phyloP scores from a whole-genome alignment of 192 early-diverging fungal species.

The Coemansia sp. region DNA sequence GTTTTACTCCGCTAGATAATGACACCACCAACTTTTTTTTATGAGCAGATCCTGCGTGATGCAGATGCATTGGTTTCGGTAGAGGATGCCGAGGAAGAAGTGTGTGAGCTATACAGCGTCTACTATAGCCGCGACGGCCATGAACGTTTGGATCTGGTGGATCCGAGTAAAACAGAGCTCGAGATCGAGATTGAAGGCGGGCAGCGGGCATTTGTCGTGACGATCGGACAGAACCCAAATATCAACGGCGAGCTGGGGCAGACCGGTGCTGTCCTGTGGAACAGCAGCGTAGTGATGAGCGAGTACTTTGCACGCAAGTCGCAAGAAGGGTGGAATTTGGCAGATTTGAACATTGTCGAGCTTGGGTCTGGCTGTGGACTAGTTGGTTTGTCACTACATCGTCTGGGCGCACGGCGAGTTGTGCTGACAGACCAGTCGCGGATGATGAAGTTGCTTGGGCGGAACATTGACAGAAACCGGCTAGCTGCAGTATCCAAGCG shows the following conservation, averaged over 20 bases:
- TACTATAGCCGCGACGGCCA: conserved; percentile 26
- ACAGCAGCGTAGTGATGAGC: conserved; percentile 43
- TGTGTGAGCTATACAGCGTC: conserved; percentile 47
- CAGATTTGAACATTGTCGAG: conserved; percentile 18
- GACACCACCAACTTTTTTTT: conserved; percentile 4
- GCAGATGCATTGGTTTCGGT: conserved; percentile 9
- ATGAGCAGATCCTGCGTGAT: conserved; percentile 8
- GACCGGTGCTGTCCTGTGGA: conserved; percentile 50
- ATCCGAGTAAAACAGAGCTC: conserved; percentile 15
- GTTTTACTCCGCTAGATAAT: neutral
- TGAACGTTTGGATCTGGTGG: conserved; percentile 17
- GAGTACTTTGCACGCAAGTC: conserved; percentile 20
- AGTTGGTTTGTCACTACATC: conserved; percentile 35
- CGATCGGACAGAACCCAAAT: conserved; percentile 40
- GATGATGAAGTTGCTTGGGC: conserved; percentile 27
- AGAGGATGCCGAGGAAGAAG: conserved; percentile 33
- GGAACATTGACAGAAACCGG: conserved; percentile 21
- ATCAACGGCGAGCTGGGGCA: conserved; percentile 43
- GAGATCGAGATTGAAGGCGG: conserved; percentile 35
- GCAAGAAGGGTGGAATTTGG: conserved; percentile 9
- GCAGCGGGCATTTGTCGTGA: conserved; percentile 12
- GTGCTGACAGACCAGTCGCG: conserved; percentile 43
- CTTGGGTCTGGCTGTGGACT: conserved; percentile 47
- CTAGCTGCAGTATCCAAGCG: neutral
- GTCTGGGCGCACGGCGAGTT: conserved; percentile 25